Base-by-base conservation (phyloP, 345 rosid genomes). In the Pugionium dolabratum region DNA sequence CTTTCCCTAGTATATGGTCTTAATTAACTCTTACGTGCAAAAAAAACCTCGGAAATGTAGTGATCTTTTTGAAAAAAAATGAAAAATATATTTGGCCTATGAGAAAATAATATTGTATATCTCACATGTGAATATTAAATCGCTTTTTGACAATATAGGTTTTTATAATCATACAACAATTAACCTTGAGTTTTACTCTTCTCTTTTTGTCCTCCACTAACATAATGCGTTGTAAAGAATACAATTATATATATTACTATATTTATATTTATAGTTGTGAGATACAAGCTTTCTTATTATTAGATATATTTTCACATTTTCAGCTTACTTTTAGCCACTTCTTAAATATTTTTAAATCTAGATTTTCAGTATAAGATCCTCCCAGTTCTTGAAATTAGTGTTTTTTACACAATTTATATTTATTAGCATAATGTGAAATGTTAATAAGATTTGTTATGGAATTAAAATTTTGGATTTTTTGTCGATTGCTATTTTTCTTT, bases 161-260 rank as follows among this genome's bases (percentile, higher is more conserved):
- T 48, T 54, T 48, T 48, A 57, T 39, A 67, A 46, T 67, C 65
- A 68, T 68, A 68, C 34, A 48, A 48, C 65, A 57, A 58, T 68
- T 58, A 68, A 47, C 58, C 72, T 68, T 68, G 42, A 49, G 50
- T 39, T 48, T 68, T 58, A 68, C 72, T 58, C 72, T 68, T 68
- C 8, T 49, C 50, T 9, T 47, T 68, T 31, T 58, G 50, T 39
- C 50, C 50, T 39, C 65, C 72, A 68, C 72, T 68, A 39, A 68
- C 72, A 47, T 57, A 18, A 58, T 49, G 65, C 72, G 72, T 48
- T 68, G 47, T 55, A 29, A 61, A 54, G 11, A 54, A 44, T 32
- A 27, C 25, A 46, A 45, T 56, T 42, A 59, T 41, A 10, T 58
- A 39, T 36, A 36, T 18, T 18, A 18, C 18, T 18, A 18, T 18